Base-by-base conservation (phyloP, 768 basidiomycete genomes). In the Rhodotorula babjevae region DNA sequence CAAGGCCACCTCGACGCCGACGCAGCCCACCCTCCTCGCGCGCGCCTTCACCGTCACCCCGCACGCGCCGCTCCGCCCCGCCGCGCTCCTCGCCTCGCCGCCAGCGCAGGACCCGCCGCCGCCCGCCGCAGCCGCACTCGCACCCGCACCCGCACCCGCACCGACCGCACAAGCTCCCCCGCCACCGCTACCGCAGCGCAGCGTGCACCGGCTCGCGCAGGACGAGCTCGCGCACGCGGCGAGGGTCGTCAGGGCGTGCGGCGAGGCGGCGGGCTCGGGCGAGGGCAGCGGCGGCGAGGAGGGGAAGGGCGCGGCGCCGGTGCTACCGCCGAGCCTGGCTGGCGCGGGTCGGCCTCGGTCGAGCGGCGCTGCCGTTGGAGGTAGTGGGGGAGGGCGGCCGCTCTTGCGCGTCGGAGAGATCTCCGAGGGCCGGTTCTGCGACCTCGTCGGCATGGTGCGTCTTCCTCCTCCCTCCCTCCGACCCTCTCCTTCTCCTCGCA, bases 371-470 rank as follows among this genome's bases (percentile, higher is more conserved):
- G 27, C 3, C 7, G 19, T 2, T 15, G 40, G 36, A n/a, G 2
- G 31, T 44, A 23, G 12, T n/a, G n/a, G 14, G 3, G 44, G 12
- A 10, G 65, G 46, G 8, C 14, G 65, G n/a, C 46, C 46, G 33
- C 18, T 60, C 27, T 5, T 66, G 36, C 36, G 49, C 33, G 40
- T 66, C 10, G 46, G 40, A 47, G 57, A 59, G 57, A 5, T 66
- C 18, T 8, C n/a, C 18, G 65, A 66, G n/a, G 58, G 58, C 15
- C 27, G 29, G 25, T 66, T 66, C 36, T 66, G 65, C 58, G 65
- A 66, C 44, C 1, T 66, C 47, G 7, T 66, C 57, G 65, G 47
- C 3, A 66, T 66, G 65, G 65, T 66, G 65, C 57, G 65, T 21
- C 21, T 2, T 7, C 11, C 19, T 14, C 8, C 50, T 21, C 50